Conservation (phyloP, 2,329 filamentous ascomycete genomes). For the Periglandula ipomoeae region DNA sequence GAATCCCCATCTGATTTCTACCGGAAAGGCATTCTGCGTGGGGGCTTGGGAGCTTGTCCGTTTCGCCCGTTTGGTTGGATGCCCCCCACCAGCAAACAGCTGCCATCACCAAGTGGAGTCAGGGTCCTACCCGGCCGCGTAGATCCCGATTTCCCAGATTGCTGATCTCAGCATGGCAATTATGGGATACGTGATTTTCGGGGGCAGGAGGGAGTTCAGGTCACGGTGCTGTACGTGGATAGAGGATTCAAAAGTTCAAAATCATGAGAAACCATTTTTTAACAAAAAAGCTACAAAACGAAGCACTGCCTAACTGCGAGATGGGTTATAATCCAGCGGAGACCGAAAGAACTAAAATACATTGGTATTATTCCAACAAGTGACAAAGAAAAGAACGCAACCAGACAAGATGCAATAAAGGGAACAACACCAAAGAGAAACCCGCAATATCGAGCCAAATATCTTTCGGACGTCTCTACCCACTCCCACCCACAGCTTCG, state of each 20-base stretch:
- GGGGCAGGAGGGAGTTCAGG: too few species aligned
- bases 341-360: not conserved
- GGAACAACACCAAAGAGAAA: not conserved
- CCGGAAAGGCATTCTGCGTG: not conserved
- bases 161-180: not conserved
- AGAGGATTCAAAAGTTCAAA: too few species aligned
- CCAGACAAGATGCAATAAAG: not conserved
- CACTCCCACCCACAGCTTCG: not conserved
- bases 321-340: not conserved
- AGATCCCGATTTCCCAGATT: not conserved
- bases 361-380: not conserved
- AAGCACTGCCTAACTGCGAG: not conserved
- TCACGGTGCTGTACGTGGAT: too few species aligned
- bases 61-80: not conserved
- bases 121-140: not conserved
- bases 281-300: not conserved
- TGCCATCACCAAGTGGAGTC: not conserved
- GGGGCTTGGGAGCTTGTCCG: not conserved
- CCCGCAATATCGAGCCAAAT: not conserved
- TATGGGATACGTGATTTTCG: too few species aligned
- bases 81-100: not conserved
- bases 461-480: not conserved
- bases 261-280: too few species aligned
- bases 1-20: not conserved
- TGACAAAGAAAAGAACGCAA: not conserved